These are phyloP conservation scores for Coemansia sp. DNA, from an alignment of 192 early-diverging fungal species.

Conservation along the genomic window DNA sequence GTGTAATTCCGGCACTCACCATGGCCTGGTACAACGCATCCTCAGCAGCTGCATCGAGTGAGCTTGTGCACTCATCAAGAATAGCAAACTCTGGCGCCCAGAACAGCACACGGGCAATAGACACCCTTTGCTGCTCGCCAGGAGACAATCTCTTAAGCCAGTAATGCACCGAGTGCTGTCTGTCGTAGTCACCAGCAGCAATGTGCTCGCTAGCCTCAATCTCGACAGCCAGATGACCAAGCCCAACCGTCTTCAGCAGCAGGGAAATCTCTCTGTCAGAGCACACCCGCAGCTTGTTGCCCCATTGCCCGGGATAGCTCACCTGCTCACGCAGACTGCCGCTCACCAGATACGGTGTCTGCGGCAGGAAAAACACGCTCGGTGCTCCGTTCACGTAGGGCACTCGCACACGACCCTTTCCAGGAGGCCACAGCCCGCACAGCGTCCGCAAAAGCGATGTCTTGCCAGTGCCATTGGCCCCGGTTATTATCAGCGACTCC, in stretches of 20 bases:
- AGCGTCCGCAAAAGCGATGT: constrained; percentile 77
- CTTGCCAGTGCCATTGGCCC: constrained; percentile 85
- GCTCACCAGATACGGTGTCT: constrained; percentile 61
- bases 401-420: constrained; percentile 51
- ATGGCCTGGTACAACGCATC: constrained; percentile 59
- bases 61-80: constrained; percentile 71
- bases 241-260: constrained; percentile 24
- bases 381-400: constrained; percentile 16
- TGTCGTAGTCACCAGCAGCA: constrained; percentile 23
- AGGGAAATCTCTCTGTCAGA: constrained; percentile 26
- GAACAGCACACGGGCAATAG: constrained; percentile 70
- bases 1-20: constrained; percentile 70
- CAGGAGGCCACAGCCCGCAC: constrained; percentile 72
- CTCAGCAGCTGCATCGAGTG: constrained; percentile 61
- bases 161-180: constrained; percentile 25
- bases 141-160: constrained; percentile 75
- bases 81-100: constrained; percentile 75
- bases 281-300: constrained; percentile 19
- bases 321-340: constrained; percentile 70
- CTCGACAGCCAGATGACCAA: constrained; percentile 18
- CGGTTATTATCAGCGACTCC: constrained; percentile 66
- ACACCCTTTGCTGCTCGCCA: constrained; percentile 74
- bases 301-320: constrained; percentile 57
- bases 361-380: constrained; percentile 71
- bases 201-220: constrained; percentile 10